Conservation (phyloP, 2,329 filamentous ascomycete genomes). For the Trichoderma aggressivum region DNA sequence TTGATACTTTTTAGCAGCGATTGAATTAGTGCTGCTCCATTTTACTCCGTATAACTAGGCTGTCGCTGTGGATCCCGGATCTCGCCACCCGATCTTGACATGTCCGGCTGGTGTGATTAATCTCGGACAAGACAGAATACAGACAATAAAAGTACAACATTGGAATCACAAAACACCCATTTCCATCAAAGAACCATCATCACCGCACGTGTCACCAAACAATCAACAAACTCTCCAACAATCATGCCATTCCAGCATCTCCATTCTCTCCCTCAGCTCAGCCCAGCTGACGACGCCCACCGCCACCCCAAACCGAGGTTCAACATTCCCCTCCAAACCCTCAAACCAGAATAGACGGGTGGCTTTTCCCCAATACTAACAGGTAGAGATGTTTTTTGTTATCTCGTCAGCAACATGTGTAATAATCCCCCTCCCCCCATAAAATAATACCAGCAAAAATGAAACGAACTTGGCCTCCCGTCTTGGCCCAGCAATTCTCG, state of each 20-base stretch:
- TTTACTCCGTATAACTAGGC: not conserved
- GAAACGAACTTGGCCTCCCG: not conserved
- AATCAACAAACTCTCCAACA: not conserved
- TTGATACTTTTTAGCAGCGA: not conserved
- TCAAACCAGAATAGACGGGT: too few relatives aligned
- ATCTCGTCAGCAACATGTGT: not conserved
- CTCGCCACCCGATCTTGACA: not conserved
- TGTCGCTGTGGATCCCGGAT: slow-evolving; percentile 11
- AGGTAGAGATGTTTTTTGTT: too few relatives aligned
- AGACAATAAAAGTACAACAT: too few relatives aligned
- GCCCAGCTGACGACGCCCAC: slow-evolving; percentile 7
- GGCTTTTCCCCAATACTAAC: too few relatives aligned
- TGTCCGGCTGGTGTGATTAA: not conserved
- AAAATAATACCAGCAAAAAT: not conserved
- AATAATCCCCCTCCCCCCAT: not conserved
- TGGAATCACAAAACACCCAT: too few relatives aligned
- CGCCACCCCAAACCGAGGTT: not conserved
- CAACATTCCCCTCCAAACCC: too few relatives aligned
- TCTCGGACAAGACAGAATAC: not conserved
- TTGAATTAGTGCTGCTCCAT: not conserved
- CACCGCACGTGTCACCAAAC: not conserved
- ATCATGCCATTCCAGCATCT: not conserved
- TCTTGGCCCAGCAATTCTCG: not conserved
- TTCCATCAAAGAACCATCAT: not conserved
- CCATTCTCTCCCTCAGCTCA: not conserved